Conservation (phyloP, 805 yeast species). For the Myxozyma lipomycoides region DNA sequence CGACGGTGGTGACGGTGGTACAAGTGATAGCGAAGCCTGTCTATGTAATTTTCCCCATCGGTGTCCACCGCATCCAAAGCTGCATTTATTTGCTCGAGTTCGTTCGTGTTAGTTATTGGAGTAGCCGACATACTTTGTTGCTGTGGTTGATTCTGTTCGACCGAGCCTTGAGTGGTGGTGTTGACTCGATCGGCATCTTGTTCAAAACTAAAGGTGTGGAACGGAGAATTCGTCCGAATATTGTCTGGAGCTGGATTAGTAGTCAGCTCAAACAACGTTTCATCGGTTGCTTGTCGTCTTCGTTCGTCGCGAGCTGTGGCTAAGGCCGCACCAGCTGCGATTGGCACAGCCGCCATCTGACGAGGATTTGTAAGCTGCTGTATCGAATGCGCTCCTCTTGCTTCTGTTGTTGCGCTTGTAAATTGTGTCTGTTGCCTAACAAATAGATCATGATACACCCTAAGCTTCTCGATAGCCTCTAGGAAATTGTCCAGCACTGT, state of each 20-base stretch:
- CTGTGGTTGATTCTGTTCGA: background rate
- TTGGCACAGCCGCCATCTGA: background rate
- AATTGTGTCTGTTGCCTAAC: slow-evolving; percentile 2
- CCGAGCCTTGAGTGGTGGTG: background rate
- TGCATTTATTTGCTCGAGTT: no score
- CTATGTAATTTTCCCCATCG: slow-evolving; percentile 6
- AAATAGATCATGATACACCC: slow-evolving; percentile 21
- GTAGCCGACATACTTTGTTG: background rate
- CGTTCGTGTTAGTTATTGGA: background rate
- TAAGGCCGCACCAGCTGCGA: background rate
- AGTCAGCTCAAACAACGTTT: background rate
- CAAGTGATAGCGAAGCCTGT: slow-evolving; percentile 16
- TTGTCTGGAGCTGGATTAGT: background rate
- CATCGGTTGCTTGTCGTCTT: background rate
- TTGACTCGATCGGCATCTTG: background rate
- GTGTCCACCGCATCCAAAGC: background rate
- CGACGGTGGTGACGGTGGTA: slow-evolving; percentile 21
- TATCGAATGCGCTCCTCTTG: background rate
- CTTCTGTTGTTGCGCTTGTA: background rate
- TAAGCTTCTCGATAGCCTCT: slow-evolving; percentile 30
- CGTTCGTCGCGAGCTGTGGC: background rate
- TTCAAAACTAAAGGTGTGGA: background rate
- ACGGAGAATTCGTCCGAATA: background rate
- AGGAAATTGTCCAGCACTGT: slow-evolving; percentile 88
- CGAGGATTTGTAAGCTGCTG: background rate